Evolutionary conservation across 352 stramenopile genomes (phyloP).

Genomic region (Albugo laibachii): DNA sequence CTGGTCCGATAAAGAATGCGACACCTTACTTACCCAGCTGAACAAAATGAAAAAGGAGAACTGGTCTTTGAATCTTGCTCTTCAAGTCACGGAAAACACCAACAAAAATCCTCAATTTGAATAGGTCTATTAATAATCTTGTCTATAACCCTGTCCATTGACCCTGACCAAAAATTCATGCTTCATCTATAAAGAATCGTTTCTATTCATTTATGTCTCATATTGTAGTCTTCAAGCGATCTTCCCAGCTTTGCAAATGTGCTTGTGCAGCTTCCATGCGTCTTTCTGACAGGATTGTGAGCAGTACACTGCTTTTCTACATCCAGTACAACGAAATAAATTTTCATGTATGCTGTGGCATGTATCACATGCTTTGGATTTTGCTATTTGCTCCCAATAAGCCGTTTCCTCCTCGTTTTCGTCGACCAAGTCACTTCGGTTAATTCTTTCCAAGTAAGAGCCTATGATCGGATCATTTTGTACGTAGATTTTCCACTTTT

Average conservation of each 20-base stretch:
- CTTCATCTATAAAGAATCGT: no score
- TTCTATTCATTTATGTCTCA: no score
- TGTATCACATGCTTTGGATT: constrained; percentile 41
- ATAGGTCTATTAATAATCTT: no score
- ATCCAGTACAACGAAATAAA: constrained; percentile 39
- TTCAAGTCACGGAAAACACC: constrained; percentile 28
- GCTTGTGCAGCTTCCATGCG: constrained; percentile 66
- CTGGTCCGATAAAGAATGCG: constrained; percentile 16
- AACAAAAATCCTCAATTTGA: no score
- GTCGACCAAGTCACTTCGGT: constrained; percentile 17
- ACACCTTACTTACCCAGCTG: constrained; percentile 26
- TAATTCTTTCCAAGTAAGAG: background rate
- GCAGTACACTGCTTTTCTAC: constrained; percentile 49
- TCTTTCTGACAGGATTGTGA: constrained; percentile 63
- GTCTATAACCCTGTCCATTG: no score
- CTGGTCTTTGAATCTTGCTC: constrained; percentile 36
- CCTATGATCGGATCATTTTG: constrained; percentile 17
- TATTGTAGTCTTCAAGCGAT: background rate
- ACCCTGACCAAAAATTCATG: no score
- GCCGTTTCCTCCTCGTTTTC: constrained; percentile 30
- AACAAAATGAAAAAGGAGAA: constrained; percentile 46
- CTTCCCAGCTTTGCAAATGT: constrained; percentile 15
- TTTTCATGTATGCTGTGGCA: constrained; percentile 32
- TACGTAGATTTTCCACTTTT: constrained; percentile 72
- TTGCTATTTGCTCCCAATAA: constrained; percentile 40